Percentiles rank a stretch among this genome's conserved stretches.
phyloP scores from a whole-genome alignment of 768 basidiomycete species.

The Rhizopogon rudus region DNA sequence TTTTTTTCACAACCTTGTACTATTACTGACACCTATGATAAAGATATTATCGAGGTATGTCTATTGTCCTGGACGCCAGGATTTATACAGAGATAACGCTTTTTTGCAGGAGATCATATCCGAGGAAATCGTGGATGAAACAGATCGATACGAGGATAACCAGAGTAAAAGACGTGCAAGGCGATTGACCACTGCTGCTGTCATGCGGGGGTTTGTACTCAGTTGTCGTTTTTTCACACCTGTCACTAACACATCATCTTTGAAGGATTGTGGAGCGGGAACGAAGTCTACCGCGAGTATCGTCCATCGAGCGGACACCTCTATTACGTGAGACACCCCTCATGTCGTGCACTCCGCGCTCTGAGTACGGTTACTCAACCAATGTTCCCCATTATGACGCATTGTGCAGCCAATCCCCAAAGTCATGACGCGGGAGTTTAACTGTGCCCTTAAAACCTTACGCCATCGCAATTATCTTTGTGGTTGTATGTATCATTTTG shows the following conservation, averaged over 20 bases:
- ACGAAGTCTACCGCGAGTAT: conserved; percentile 27
- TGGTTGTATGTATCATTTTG: background rate
- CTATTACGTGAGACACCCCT: conserved; percentile 18
- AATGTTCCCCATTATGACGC: background rate
- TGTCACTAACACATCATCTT: background rate
- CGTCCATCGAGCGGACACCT: conserved; percentile 31
- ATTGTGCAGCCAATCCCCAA: conserved; percentile 1
- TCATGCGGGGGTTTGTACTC: conserved; percentile 67
- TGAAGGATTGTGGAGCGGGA: conserved; percentile 53
- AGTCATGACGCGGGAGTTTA: background rate
- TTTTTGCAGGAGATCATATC: conserved; percentile 80
- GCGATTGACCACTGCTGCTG: conserved; percentile 63
- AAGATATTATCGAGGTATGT: conserved; percentile 71
- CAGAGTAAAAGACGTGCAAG: conserved; percentile 71
- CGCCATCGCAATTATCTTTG: background rate
- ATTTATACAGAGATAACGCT: background rate
- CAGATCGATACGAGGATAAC: conserved; percentile 87
- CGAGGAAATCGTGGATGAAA: conserved; percentile 95
- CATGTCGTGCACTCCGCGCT: background rate
- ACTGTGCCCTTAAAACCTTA: too few relatives aligned
- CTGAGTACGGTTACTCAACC: background rate
- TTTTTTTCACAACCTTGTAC: conserved; percentile 2
- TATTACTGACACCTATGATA: background rate
- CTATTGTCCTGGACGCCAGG: background rate
- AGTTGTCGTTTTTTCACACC: background rate